Evolutionary conservation across 768 basidiomycete genomes (phyloP).

Genomic region (Trametes cinnabarina): DNA sequence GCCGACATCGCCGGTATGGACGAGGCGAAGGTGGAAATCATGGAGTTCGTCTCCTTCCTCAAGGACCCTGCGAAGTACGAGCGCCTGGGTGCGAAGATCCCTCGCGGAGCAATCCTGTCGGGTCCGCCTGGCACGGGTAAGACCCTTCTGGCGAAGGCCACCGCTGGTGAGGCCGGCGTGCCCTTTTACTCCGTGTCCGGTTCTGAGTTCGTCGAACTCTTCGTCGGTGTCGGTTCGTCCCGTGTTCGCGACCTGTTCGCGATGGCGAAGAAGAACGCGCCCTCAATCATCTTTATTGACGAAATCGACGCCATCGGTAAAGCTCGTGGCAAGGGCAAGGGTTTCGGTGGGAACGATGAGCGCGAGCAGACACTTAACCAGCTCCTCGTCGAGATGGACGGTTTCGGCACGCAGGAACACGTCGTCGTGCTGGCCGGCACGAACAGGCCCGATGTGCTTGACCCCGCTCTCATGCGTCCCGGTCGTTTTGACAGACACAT

Average conservation of each 20-base stretch:
- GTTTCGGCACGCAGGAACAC: conserved; percentile 96
- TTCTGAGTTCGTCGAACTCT: conserved; percentile 99
- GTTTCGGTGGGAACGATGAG: conserved; percentile 93
- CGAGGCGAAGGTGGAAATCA: conserved; percentile 99
- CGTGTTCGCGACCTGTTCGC: conserved; percentile 97
- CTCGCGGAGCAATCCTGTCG: conserved; percentile 90
- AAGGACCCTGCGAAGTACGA: conserved; percentile 95
- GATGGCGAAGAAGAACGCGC: conserved; percentile 95
- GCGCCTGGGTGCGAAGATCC: conserved; percentile 96
- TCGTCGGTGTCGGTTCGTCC: conserved; percentile 97
- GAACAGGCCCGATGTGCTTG: conserved; percentile 95
- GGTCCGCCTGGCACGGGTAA: conserved; percentile 98
- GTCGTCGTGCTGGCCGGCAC: conserved; percentile 96
- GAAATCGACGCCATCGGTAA: conserved; percentile 99
- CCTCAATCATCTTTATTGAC: conserved; percentile 98
- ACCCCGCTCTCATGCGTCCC: conserved; percentile 92
- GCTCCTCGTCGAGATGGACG: conserved; percentile 98
- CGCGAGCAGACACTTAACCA: conserved; percentile 97
- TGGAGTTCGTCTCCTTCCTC: conserved; percentile 99
- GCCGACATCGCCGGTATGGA: conserved; percentile 99
- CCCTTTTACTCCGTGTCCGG: conserved; percentile 99
- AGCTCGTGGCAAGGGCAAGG: conserved; percentile 73
- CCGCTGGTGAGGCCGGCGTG: conserved; percentile 95
- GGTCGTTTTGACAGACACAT: conserved; percentile 98
- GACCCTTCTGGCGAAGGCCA: conserved; percentile 96